Conservation (phyloP, 2,329 filamentous ascomycete species). For the Fusarium acutatum region DNA sequence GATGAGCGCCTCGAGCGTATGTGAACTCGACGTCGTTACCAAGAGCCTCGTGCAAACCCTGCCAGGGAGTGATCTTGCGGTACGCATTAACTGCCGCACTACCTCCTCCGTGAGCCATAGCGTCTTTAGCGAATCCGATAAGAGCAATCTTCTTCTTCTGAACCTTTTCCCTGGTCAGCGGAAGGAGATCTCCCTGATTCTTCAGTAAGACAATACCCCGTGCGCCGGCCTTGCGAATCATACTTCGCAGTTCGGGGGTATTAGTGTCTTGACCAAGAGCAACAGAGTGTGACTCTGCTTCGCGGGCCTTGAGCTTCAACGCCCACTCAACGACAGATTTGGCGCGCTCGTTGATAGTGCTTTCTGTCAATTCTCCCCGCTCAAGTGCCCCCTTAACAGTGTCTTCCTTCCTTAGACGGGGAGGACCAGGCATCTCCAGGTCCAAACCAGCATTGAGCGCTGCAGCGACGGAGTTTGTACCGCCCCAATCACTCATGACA, state of each 20-base stretch:
- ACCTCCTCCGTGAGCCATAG: conserved; percentile 45
- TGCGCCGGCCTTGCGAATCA: conserved; percentile 39
- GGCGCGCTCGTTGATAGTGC: conserved; percentile 40
- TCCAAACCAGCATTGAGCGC: conserved; percentile 45
- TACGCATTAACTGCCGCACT: conserved; percentile 46
- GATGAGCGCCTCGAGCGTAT: conserved; percentile 37
- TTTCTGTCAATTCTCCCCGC: conserved; percentile 29
- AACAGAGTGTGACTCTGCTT: conserved; percentile 10
- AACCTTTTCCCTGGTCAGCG: conserved; percentile 48
- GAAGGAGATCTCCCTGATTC: conserved; percentile 65
- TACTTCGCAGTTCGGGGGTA: conserved; percentile 36
- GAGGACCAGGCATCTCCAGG: conserved; percentile 50
- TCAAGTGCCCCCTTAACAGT: conserved; percentile 37
- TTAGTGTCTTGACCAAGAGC: conserved; percentile 4
- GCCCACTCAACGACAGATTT: conserved; percentile 45
- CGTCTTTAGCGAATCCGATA: conserved; percentile 45
- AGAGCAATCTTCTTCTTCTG: conserved; percentile 42
- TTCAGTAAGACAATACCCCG: conserved; percentile 71
- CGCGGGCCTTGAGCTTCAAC: conserved; percentile 33
- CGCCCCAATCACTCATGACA: conserved; percentile 59
- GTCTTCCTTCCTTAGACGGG: conserved; percentile 38
- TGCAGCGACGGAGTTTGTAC: conserved; percentile 46
- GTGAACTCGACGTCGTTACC: conserved; percentile 32
- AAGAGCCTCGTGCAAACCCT: conserved; percentile 39
- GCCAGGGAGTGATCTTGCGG: conserved; percentile 44